Base-by-base conservation (phyloP, 495 filamentous ascomycete species). In the Platismatia glauca region DNA sequence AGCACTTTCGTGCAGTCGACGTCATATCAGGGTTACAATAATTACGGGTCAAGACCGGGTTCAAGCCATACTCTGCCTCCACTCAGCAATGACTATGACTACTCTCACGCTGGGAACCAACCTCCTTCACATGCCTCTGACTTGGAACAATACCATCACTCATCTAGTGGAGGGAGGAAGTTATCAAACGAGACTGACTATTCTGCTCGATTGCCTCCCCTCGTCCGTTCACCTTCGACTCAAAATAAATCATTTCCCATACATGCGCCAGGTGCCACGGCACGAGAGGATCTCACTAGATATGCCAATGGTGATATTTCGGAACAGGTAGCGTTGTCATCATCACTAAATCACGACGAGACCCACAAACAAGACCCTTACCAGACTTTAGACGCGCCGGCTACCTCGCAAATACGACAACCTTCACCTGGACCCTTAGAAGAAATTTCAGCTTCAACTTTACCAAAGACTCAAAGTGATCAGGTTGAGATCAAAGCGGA, bases 401-500 rank as follows among this genome's bases (percentile, higher is more conserved):
- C 34, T 43, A 57, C 59, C 15, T 41, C 64, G 29, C 57, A 66
- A 39, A 68, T 68, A 27, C 57, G 60, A 22, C 59, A 64, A 50
- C 58, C 68, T 6, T 64, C 64, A 57, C 68, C 53, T n/a, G 62
- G 16, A 34, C 55, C 56, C 11, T 13, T 27, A 38, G 53, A 62
- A 29, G 22, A 34, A 27, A 44, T 61, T 9, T 56, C 55, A 33
- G 39, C 39, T 33, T 27, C n/a, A 18, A 48, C 57, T 18, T 12
- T 64, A 35, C 64, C 62, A 53, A 39, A 64, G 4, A 58, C 50
- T 22, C 64, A 62, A 31, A 57, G 34, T 46, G 66, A 68, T 48
- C 68, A 70, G 29, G 53, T 64, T 27, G 27, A 70, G 56, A 61
- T 70, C 20, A 70, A 70, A 59, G 62, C 66, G 29, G 68, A 70